These are phyloP conservation scores for Pleurotus citrinopileatus DNA, from an alignment of 768 basidiomycete species.

Conservation along the genomic window DNA sequence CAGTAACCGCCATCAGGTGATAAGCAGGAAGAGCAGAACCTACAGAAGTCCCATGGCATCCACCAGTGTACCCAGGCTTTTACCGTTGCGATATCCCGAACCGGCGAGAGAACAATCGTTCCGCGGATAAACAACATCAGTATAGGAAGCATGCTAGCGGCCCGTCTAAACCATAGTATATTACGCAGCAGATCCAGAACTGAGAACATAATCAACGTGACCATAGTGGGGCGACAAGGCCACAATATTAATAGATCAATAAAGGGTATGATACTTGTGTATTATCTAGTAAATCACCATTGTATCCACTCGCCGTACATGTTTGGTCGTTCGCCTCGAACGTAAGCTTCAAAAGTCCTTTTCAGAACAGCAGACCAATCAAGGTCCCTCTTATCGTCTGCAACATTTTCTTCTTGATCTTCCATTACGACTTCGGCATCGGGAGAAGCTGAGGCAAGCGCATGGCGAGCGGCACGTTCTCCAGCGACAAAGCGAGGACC, in stretches of 20 bases:
- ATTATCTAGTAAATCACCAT: conserved; percentile 25
- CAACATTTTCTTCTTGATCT: conserved; percentile 34
- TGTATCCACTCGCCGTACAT: conserved; percentile 84
- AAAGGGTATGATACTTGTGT: conserved; percentile 3
- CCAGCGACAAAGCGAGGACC: conserved; percentile 73
- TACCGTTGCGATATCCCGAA: too few relatives aligned
- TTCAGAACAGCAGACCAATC: conserved; percentile 90
- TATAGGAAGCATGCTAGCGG: neutral
- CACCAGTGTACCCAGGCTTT: neutral
- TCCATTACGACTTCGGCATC: neutral
- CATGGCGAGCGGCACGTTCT: conserved; percentile 61
- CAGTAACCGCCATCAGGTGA: neutral
- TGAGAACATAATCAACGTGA: neutral
- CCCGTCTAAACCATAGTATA: conserved; percentile 2
- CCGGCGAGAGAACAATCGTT: too few relatives aligned
- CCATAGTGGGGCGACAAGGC: neutral
- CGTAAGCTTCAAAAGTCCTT: conserved; percentile 89
- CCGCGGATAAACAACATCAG: too few relatives aligned
- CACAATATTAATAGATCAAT: conserved; percentile 6
- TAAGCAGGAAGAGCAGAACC: neutral
- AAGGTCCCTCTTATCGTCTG: conserved; percentile 70
- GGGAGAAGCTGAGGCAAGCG: conserved; percentile 18
- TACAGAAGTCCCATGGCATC: neutral
- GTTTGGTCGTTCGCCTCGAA: conserved; percentile 85
- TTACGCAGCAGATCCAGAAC: neutral